Evolutionary conservation across 441 rosid species (phyloP), one percentile per base, ranked within the genome.

Genomic region (Adansonia grandidieri): DNA sequence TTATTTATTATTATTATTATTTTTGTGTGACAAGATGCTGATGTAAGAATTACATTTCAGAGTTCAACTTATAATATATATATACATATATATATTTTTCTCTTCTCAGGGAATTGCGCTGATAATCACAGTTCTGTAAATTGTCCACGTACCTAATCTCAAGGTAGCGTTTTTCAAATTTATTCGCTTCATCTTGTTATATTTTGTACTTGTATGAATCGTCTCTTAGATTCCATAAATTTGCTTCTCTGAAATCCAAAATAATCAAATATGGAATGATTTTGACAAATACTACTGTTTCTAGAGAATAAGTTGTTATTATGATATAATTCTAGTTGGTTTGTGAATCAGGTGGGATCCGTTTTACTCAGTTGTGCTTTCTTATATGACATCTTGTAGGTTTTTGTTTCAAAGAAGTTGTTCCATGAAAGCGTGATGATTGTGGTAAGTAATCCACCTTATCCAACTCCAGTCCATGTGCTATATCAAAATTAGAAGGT

Each of bases 81-180:
- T 37, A 37, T 37, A 37, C 4, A 37, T 37, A 37, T 37, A 37
- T 28, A 28, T 28, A 28, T 24, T 24, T 0, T 66, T 53, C 70
- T n/a, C n/a, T n/a, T n/a, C n/a, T n/a, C n/a, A n/a, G 98, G 99
- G 99, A 74, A 92, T 96, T 85, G 93, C 97, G 37, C 83, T 96
- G 84, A 94, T 96, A 72, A 86, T 96, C 86, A 94, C 97, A 3
- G 98, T 96, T 80, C 89, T 96, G 82, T 98, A 95, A 83, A 92
- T 95, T 78, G 98, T 93, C 83, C 92, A 86, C 53, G 88, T 96
- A 42, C 99, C 98, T 79, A 94, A 96, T 86, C 94, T 96, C 80
- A 94, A 96, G 99, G 99, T 96, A 91, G 77, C 62, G 17, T 63
- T 54, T 65, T 60, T 80, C 32, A 78, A 11, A 66, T 65, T 75